phyloP scores from a whole-genome alignment of 2,329 filamentous ascomycete genomes.

The Lecanosticta acicola region DNA sequence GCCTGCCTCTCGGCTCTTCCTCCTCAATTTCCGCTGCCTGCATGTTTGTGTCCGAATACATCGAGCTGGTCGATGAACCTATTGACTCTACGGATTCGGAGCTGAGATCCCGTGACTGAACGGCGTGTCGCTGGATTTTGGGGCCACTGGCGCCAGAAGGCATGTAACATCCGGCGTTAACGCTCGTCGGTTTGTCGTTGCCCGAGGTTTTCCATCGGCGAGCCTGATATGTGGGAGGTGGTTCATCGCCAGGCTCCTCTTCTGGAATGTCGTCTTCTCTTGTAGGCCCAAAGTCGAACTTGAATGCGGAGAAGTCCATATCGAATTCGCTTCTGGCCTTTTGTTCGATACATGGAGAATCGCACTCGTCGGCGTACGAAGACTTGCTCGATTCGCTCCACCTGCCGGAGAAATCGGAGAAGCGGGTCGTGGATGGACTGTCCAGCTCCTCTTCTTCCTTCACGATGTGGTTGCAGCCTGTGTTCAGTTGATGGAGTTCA shows the following conservation, averaged over 20 bases:
- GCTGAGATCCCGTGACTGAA: slow-evolving; percentile 4
- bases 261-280: not conserved
- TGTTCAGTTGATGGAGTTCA: slow-evolving; percentile 12
- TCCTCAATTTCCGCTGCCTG: slow-evolving; percentile 20
- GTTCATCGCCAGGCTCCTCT: not conserved
- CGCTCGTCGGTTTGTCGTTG: not conserved
- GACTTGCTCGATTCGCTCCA: slow-evolving; percentile 2
- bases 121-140: not conserved
- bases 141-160: slow-evolving; percentile 5
- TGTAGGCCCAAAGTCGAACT: slow-evolving; percentile 9
- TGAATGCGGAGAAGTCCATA: slow-evolving; percentile 8
- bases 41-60: slow-evolving; percentile 13
- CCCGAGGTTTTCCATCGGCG: not conserved
- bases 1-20: slow-evolving; percentile 11
- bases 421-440: slow-evolving; percentile 2
- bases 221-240: slow-evolving; percentile 3
- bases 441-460: not conserved
- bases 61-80: slow-evolving; percentile 9
- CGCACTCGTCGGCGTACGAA: slow-evolving; percentile 3
- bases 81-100: slow-evolving; percentile 6
- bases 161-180: slow-evolving; percentile 10
- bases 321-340: slow-evolving; percentile 2
- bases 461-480: not conserved
- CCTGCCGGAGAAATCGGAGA: not conserved
- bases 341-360: slow-evolving; percentile 1